Evolutionary conservation across 257 asterid species (phyloP).

Genomic region (Solanum dulcamara): DNA sequence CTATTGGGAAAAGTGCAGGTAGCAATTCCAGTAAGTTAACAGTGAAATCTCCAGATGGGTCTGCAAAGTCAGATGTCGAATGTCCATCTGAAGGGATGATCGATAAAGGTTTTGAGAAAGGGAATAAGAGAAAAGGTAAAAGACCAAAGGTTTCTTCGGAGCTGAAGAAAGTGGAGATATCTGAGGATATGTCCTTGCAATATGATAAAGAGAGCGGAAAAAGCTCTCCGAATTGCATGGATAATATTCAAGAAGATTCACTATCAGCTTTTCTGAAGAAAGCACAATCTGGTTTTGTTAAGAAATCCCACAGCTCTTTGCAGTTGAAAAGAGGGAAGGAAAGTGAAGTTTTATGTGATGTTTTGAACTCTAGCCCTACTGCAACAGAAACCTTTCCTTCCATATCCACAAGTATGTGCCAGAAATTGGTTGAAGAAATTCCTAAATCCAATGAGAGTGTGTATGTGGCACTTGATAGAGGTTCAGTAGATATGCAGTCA

Average conservation of each 20-base stretch:
- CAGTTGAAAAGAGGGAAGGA: constrained; percentile 34
- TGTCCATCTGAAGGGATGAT: constrained; percentile 20
- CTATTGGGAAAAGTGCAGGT: constrained; percentile 14
- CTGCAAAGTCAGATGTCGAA: constrained; percentile 17
- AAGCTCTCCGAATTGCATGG: constrained; percentile 2
- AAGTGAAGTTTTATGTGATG: constrained; percentile 23
- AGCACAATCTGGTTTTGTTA: constrained; percentile 41
- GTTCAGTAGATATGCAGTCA: constrained; percentile 4
- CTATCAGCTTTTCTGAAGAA: constrained; percentile 49
- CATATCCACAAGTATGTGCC: constrained; percentile 9
- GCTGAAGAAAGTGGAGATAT: constrained; percentile 6
- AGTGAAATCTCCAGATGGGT: constrained; percentile 20
- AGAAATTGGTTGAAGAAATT: constrained; percentile 10
- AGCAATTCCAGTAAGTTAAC: constrained; percentile 16
- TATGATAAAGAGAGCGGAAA: constrained; percentile 24
- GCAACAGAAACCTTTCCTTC: constrained; percentile 19
- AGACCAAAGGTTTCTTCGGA: constrained; percentile 24
- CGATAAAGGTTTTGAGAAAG: constrained; percentile 17
- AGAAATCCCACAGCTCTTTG: constrained; percentile 35
- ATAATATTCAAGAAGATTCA: constrained; percentile 54
- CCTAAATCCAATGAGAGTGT: constrained; percentile 13
- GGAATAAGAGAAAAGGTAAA: constrained; percentile 27
- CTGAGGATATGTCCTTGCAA: constrained; percentile 14
- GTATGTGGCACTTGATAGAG: constrained; percentile 8
- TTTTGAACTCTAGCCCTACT: constrained; percentile 10